Conservation (phyloP, 2,329 filamentous ascomycete genomes). For the Diatrype stigma region DNA sequence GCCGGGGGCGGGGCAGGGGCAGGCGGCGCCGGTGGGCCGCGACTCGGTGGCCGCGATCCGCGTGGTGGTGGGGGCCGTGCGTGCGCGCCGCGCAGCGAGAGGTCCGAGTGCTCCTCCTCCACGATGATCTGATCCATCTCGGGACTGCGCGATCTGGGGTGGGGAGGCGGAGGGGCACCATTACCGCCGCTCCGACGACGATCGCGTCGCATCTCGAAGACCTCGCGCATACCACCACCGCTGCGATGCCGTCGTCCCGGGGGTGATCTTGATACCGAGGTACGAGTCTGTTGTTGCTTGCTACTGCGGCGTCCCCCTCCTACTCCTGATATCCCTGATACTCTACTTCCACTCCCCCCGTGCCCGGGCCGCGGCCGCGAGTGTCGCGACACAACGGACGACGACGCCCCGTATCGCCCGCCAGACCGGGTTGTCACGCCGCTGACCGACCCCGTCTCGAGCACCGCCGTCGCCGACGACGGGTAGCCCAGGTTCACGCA, state of each 20-base stretch:
- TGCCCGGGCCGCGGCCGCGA: slow-evolving; percentile 14
- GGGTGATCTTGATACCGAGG: slow-evolving; percentile 7
- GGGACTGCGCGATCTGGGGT: neutral
- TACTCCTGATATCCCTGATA: too few relatives aligned
- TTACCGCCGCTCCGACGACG: neutral
- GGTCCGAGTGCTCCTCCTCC: slow-evolving; percentile 18
- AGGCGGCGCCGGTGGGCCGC: neutral
- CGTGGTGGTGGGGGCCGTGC: slow-evolving; percentile 7
- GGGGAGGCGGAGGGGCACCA: neutral
- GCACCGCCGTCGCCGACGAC: slow-evolving; percentile 22
- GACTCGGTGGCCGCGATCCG: neutral
- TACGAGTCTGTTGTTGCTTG: slow-evolving; percentile 7
- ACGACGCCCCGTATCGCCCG: slow-evolving; percentile 19
- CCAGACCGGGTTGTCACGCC: slow-evolving; percentile 21
- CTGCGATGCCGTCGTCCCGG: slow-evolving; percentile 3
- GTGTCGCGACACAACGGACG: slow-evolving; percentile 26
- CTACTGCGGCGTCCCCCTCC: neutral
- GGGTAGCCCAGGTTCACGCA: slow-evolving; percentile 21
- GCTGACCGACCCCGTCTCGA: slow-evolving; percentile 29
- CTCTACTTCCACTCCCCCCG: too few relatives aligned
- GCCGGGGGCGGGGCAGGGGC: neutral
- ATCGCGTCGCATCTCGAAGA: neutral
- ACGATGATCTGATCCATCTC: slow-evolving; percentile 26
- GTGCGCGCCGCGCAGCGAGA: slow-evolving; percentile 4
- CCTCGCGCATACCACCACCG: slow-evolving; percentile 1